Conservation (phyloP, 2,329 filamentous ascomycete species). For the Fusarium anthophilum region DNA sequence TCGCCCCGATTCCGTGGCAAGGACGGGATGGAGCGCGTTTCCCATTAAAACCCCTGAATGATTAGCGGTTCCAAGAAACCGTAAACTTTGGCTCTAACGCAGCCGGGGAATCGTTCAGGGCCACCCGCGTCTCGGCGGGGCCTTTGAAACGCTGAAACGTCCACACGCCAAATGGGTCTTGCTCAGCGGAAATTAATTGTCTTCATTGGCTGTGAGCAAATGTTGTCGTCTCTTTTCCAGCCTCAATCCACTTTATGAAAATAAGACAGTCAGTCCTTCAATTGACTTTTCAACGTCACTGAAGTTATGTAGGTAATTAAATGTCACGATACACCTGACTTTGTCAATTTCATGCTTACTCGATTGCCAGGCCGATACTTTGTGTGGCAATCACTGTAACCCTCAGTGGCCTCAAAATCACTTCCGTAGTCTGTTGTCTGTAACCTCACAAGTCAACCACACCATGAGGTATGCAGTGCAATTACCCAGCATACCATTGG, state of each 20-base stretch:
- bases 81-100: slow-evolving; percentile 28
- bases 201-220: slow-evolving; percentile 5
- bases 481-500: slow-evolving; percentile 21
- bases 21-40: background rate
- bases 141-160: slow-evolving; percentile 27
- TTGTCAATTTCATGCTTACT: background rate
- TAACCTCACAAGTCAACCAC: background rate
- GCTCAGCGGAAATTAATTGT: slow-evolving; percentile 21
- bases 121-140: slow-evolving; percentile 16
- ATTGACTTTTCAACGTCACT: background rate
- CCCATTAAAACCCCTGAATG: slow-evolving; percentile 36
- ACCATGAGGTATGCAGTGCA: slow-evolving; percentile 19
- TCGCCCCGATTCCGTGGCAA: background rate
- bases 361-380: background rate
- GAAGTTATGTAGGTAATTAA: background rate
- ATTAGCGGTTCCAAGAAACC: slow-evolving; percentile 27
- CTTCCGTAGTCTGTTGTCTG: background rate
- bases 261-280: background rate
- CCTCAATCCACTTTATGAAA: background rate
- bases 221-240: background rate
- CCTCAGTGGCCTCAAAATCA: slow-evolving; percentile 7
- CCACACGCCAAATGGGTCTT: slow-evolving; percentile 15
- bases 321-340: background rate
- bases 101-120: slow-evolving; percentile 26
- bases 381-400: background rate